Evolutionary conservation across 2,329 filamentous ascomycete species (phyloP), one percentile per base, ranked within the genome.

Genomic region (Colletotrichum sp.): DNA sequence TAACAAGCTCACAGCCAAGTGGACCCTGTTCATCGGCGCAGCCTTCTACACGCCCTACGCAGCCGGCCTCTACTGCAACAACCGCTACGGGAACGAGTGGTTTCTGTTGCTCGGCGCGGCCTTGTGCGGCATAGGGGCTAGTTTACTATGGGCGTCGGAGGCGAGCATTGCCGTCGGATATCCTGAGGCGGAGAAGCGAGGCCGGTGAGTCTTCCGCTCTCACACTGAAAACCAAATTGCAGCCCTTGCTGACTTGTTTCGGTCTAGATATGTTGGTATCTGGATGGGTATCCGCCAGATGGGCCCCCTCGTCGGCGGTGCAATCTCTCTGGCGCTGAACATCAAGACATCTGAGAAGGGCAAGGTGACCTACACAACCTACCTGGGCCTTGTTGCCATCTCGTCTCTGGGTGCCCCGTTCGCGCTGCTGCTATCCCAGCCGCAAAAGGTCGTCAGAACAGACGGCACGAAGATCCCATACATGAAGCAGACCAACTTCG

Each of bases 141-240:
- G 80, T 0, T 80, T 84, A 0, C 78, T 85, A 12, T 86, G 84
- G 84, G 82, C 83, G 0, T 79, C 83, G 1, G 83, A 86, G 39
- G 84, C 82, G 0, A 83, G 83, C 4, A 85, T 85, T 13, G 83
- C 82, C 0, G 88, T 94, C 9, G 87, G 90, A 0, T 94, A 94
- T 76, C 92, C 93, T 0, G 93, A 94, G 76, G 91, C 92, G 0
- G 89, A 89, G 71, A 93, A 93, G 34, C 87, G 90, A 78, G 92
- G 91, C 0, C 73, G 73, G 73, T 75, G 25, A 22, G 73, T 73
- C 25, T 60, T 4, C 3, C 6, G 7, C 2, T 19, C 4, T 25
- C 2, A 48, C n/a, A 34, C 12, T 25, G 5, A 6, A 2, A 8
- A 12, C 7, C 8, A 11, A 4, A 48, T 7, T 7, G 8, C 9